These are phyloP conservation scores for Phylloporus sp. DNA, from an alignment of 768 basidiomycete genomes.

Conservation along the genomic window DNA sequence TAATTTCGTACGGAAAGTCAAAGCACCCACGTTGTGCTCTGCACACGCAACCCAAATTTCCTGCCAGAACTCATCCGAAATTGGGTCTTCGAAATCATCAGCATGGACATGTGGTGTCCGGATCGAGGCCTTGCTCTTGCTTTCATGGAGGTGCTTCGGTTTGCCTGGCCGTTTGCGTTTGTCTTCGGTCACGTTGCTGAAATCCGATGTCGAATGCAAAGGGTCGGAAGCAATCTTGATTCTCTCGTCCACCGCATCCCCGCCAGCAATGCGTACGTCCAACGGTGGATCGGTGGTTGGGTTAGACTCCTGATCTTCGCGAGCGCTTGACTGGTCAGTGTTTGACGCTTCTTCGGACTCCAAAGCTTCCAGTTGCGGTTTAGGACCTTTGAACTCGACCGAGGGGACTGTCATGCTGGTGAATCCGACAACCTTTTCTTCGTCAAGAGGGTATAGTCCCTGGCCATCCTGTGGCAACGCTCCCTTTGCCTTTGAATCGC, in stretches of 20 bases:
- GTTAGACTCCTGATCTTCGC: slow-evolving; percentile 11
- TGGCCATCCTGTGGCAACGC: slow-evolving; percentile 46
- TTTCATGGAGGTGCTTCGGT: slow-evolving; percentile 56
- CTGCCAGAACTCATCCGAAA: slow-evolving; percentile 86
- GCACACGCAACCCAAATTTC: slow-evolving; percentile 86
- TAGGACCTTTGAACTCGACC: slow-evolving; percentile 53
- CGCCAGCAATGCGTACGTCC: slow-evolving; percentile 39
- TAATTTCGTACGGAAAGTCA: background rate
- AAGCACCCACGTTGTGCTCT: slow-evolving; percentile 72
- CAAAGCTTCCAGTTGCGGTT: slow-evolving; percentile 40
- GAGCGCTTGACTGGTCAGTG: slow-evolving; percentile 24
- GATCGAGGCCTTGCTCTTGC: slow-evolving; percentile 54
- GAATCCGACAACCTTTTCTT: slow-evolving; percentile 52
- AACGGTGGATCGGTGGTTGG: background rate
- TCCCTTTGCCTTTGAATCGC: slow-evolving; percentile 23
- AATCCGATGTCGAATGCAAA: slow-evolving; percentile 43
- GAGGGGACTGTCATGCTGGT: slow-evolving; percentile 62
- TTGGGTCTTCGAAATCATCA: slow-evolving; percentile 83
- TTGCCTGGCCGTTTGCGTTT: slow-evolving; percentile 52
- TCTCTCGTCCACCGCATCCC: slow-evolving; percentile 40
- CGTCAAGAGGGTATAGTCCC: slow-evolving; percentile 49
- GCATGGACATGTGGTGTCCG: slow-evolving; percentile 73
- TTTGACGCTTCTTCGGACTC: slow-evolving; percentile 27
- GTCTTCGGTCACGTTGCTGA: slow-evolving; percentile 46
- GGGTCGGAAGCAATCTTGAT: slow-evolving; percentile 43